Evolutionary conservation across 139 green algal genomes (phyloP), one percentile per base, ranked within the genome.

Genomic region (Auxenochlorella protothecoides): DNA sequence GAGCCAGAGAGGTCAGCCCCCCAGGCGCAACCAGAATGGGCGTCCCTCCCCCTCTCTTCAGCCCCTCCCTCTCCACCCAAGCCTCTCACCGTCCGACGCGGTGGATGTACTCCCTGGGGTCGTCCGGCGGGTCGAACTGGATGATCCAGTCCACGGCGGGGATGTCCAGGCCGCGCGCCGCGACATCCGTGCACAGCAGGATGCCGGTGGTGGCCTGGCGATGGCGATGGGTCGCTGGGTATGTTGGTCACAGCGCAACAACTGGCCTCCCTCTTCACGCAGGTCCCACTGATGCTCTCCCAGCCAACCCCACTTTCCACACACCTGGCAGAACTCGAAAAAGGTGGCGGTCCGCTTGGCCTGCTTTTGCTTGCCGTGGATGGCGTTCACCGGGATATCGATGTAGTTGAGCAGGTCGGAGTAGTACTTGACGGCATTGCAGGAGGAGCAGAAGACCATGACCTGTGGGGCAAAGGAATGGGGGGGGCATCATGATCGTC

Each of bases 301-400:
- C 27, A 44, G 27, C 27, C 27, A 44, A 44, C 27, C 27, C 27
- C 0, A 44, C 27, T 44, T 44, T 44, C 10, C 15, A 14, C 63
- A 4, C 59, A 79, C 82, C 71, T 91, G 83, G 80, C 88, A 96
- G 82, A 99, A 99, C 79, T 98, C 93, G 71, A 96, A 93, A 80
- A 97, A 98, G 52, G 95, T 97, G 68, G 89, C 83, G 3, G 93
- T 98, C 66, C 95, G 90, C 78, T 96, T 95, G 75, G 90, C 85
- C 86, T 99, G 95, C 90, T 98, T 98, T 82, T 96, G 90, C 87
- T 98, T 98, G 76, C 93, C 93, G 77, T 99, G 95, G 76, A 99
- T 98, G 82, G 97, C 92, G 70, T 85, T 88, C 51, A 86, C 77
- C 6, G 90, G 87, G 61, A 99, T 89, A 84, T 99, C 95, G 67